phyloP scores from a whole-genome alignment of 345 rosid genomes.

The Murraya koenigii region DNA sequence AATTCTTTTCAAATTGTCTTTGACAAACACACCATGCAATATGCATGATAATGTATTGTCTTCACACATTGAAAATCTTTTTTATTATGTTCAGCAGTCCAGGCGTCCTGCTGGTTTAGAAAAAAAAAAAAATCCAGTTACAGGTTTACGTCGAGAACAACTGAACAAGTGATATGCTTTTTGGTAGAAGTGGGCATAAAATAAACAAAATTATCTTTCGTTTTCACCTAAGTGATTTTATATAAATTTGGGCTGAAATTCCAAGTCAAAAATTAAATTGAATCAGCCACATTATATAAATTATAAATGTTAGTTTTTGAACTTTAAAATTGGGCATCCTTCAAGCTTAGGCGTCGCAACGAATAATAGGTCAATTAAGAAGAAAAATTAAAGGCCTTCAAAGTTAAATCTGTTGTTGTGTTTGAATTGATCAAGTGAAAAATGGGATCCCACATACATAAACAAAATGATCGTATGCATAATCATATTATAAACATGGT shows the following conservation, averaged over 20 bases:
- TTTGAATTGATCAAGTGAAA: not conserved
- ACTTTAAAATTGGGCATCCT: not conserved
- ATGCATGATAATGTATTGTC: not conserved
- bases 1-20: not conserved
- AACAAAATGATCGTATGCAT: slow-evolving; percentile 12
- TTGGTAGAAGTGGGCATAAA: too few species aligned
- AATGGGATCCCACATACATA: slow-evolving; percentile 14
- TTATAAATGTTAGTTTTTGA: too few species aligned
- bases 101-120: not conserved
- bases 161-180: too few species aligned
- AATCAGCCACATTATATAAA: too few species aligned
- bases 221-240: not conserved
- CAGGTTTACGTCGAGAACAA: not conserved
- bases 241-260: too few species aligned
- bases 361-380: not conserved
- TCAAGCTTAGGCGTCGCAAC: not conserved
- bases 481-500: slow-evolving; percentile 13
- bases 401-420: not conserved
- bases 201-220: not conserved
- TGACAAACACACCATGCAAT: not conserved
- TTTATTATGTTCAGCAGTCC: not conserved
- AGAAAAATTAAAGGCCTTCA: not conserved
- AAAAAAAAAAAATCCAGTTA: not conserved
- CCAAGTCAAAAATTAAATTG: too few species aligned
- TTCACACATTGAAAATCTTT: not conserved